phyloP scores from a whole-genome alignment of 2,329 filamentous ascomycete genomes.

The Trichoderma sp. region DNA sequence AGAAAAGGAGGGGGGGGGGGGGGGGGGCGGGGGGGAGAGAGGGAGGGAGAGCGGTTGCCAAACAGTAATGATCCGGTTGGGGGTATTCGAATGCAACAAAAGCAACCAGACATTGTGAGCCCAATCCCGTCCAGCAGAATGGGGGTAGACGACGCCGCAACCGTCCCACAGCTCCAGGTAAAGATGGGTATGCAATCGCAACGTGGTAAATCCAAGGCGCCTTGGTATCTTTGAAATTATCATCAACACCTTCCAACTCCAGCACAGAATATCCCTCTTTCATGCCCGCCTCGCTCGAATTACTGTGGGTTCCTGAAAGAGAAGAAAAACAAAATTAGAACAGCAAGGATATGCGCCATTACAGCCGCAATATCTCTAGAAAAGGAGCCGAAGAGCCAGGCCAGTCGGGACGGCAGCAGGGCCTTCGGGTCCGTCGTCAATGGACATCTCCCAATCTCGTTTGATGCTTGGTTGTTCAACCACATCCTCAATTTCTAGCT shows the following conservation, averaged over 20 bases:
- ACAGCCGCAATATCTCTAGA: conserved; percentile 11
- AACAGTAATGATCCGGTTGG: neutral
- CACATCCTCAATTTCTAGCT: conserved; percentile 62
- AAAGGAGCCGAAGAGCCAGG: conserved; percentile 25
- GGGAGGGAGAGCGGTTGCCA: neutral
- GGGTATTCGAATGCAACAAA: conserved; percentile 12
- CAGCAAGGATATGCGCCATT: neutral
- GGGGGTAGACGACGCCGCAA: neutral
- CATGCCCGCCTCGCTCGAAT: neutral
- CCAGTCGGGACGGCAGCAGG: conserved; percentile 12
- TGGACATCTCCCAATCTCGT: conserved; percentile 61
- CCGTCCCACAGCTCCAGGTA: neutral
- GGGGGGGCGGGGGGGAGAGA: neutral
- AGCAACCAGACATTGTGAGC: neutral
- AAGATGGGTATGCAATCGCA: conserved; percentile 5
- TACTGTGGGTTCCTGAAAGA: neutral
- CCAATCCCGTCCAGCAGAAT: conserved; percentile 13
- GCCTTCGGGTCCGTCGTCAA: conserved; percentile 37
- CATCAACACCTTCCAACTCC: conserved; percentile 21
- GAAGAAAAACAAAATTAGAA: neutral
- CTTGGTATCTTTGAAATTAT: conserved; percentile 22
- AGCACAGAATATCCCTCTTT: conserved; percentile 2
- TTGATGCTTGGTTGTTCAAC: conserved; percentile 42
- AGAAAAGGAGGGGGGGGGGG: neutral
- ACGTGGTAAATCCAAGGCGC: conserved; percentile 7